Conservation (phyloP, 2,329 filamentous ascomycete genomes). For the Nemania sp. region DNA sequence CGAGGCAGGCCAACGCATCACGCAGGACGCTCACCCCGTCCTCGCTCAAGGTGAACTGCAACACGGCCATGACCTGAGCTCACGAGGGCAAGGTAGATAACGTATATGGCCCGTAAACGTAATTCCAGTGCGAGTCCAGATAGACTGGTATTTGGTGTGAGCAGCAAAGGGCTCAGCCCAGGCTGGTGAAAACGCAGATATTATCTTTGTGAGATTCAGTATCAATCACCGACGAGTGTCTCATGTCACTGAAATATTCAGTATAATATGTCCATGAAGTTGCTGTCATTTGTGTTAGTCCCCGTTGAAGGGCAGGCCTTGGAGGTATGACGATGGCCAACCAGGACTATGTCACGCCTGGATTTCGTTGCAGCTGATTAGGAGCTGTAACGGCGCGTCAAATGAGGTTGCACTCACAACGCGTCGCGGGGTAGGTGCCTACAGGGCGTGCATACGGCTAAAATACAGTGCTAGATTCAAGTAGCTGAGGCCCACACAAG, state of each 20-base stretch:
- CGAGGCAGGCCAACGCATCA: constrained; percentile 73
- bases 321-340: no score
- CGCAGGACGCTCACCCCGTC: constrained; percentile 72
- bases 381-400: not conserved
- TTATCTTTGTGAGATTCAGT: no score
- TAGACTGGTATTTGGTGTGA: no score
- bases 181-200: no score
- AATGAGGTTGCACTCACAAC: constrained; percentile 5
- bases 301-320: no score
- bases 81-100: not conserved
- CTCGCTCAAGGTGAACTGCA: constrained; percentile 74
- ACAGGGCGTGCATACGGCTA: not conserved
- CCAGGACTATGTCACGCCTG: no score
- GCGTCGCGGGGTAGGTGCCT: constrained; percentile 36
- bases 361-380: no score
- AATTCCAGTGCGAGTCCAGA: not conserved
- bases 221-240: no score
- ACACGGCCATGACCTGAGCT: constrained; percentile 56
- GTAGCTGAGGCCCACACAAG: not conserved
- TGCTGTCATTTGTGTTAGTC: no score
- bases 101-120: not conserved
- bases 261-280: no score
- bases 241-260: no score
- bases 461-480: not conserved
- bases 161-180: no score